Evolutionary conservation across 352 stramenopile genomes (phyloP).

Genomic region (Phytopythium ostracodes): DNA sequence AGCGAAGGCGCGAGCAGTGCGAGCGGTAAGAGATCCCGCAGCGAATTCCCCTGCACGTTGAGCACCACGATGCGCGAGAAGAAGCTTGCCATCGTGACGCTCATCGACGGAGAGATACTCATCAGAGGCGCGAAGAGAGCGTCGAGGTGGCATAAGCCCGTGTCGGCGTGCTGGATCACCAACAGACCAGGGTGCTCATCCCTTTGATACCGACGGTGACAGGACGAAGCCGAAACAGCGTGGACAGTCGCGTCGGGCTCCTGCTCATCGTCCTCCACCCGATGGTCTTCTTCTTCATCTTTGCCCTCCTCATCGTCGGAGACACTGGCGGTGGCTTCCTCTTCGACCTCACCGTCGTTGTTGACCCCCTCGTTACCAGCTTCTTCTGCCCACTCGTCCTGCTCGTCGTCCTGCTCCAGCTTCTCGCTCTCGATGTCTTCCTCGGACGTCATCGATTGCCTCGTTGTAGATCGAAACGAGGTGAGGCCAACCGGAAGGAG

Average conservation of each 20-base stretch:
- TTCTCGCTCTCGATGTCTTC: neutral
- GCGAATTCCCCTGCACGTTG: constrained; percentile 55
- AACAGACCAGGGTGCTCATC: constrained; percentile 11
- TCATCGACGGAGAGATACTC: neutral
- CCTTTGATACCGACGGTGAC: constrained; percentile 24
- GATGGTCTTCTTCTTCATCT: neutral
- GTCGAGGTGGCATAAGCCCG: constrained; percentile 23
- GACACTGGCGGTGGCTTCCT: neutral
- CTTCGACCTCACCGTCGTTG: neutral
- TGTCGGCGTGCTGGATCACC: constrained; percentile 49
- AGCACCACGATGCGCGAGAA: constrained; percentile 60
- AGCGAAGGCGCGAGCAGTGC: constrained; percentile 32
- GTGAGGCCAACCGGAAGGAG: neutral
- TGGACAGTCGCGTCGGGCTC: constrained; percentile 8
- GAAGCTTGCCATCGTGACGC: constrained; percentile 10
- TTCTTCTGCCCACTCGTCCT: neutral
- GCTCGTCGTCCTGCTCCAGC: neutral
- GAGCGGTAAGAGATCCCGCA: constrained; percentile 55
- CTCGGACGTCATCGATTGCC: neutral
- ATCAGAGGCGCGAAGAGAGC: constrained; percentile 10
- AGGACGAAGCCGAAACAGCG: constrained; percentile 13
- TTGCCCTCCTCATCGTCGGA: neutral
- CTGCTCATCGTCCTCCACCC: constrained; percentile 6
- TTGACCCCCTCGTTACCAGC: neutral
- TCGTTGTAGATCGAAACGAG: neutral